phyloP scores from a whole-genome alignment of 352 stramenopile species.

The Globisporangium viniferum region DNA sequence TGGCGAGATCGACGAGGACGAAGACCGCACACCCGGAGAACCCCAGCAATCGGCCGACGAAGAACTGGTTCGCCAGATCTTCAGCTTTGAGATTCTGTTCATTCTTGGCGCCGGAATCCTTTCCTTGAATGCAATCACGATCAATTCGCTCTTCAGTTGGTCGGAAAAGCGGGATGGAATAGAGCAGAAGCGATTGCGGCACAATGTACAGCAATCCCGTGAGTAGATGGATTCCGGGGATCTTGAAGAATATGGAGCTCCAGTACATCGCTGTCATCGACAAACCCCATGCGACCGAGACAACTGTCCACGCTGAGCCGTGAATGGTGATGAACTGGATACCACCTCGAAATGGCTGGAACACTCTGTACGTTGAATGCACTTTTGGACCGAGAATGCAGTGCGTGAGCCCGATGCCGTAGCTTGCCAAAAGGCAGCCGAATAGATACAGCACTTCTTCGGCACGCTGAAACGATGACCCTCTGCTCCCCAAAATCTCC shows the following conservation, averaged over 20 bases:
- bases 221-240: conserved; percentile 38
- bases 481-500: conserved; percentile 25
- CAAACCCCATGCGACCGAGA: conserved; percentile 33
- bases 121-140: neutral
- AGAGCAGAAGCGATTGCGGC: conserved; percentile 34
- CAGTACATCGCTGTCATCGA: conserved; percentile 46
- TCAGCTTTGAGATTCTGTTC: conserved; percentile 15
- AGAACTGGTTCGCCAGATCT: conserved; percentile 30
- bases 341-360: conserved; percentile 49
- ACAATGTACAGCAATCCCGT: conserved; percentile 42
- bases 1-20: conserved; percentile 44
- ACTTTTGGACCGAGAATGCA: conserved; percentile 34
- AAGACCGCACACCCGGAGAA: conserved; percentile 43
- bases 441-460: conserved; percentile 52
- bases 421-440: conserved; percentile 34
- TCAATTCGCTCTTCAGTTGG: neutral
- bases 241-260: conserved; percentile 40
- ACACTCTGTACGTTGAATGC: conserved; percentile 32
- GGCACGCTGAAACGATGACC: conserved; percentile 23
- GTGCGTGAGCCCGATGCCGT: conserved; percentile 36
- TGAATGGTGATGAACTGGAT: conserved; percentile 50
- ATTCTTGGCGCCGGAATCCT: neutral
- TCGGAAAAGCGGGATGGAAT: conserved; percentile 40
- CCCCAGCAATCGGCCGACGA: conserved; percentile 37
- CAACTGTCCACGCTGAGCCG: conserved; percentile 50